These are phyloP conservation scores for Euptelea pleiosperma DNA, from an alignment of 164 flowering plant genomes.

Conservation along the genomic window DNA sequence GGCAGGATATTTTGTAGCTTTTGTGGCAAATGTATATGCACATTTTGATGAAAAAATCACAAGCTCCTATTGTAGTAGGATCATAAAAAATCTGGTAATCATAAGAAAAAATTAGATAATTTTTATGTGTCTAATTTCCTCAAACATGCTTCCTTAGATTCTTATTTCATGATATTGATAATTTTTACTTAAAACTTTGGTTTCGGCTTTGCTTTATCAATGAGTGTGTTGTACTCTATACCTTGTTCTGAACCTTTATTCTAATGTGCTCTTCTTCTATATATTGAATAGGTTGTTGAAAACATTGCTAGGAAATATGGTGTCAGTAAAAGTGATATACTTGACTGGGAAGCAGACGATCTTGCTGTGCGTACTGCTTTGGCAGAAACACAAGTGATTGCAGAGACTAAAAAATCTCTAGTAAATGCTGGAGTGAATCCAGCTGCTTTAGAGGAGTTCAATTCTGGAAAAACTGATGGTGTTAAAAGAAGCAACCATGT, in stretches of 20 bases:
- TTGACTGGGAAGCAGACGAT: conserved; percentile 80
- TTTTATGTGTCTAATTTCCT: too few species aligned
- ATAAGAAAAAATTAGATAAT: too few species aligned
- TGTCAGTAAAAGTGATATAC: conserved; percentile 78
- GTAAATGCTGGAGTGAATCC: conserved; percentile 76
- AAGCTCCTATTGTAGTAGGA: too few species aligned
- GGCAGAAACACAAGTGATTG: conserved; percentile 87
- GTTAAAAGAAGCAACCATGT: conserved; percentile 82
- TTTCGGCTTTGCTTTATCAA: background rate
- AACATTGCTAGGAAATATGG: conserved; percentile 84
- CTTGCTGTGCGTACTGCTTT: conserved; percentile 89
- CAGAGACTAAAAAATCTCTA: conserved; percentile 85
- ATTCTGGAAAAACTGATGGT: conserved; percentile 52
- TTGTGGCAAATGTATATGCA: too few species aligned
- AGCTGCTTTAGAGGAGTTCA: conserved; percentile 63
- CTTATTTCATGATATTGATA: too few species aligned
- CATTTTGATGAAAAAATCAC: too few species aligned
- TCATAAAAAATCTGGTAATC: too few species aligned
- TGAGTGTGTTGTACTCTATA: background rate
- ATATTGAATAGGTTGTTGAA: conserved; percentile 65
- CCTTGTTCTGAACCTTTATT: background rate
- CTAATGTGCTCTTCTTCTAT: conserved; percentile 1
- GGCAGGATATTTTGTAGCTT: too few species aligned
- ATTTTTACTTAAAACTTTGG: background rate
- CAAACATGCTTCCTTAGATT: too few species aligned